Base-by-base conservation (phyloP, 345 rosid genomes). In the Nephelium lappaceum region DNA sequence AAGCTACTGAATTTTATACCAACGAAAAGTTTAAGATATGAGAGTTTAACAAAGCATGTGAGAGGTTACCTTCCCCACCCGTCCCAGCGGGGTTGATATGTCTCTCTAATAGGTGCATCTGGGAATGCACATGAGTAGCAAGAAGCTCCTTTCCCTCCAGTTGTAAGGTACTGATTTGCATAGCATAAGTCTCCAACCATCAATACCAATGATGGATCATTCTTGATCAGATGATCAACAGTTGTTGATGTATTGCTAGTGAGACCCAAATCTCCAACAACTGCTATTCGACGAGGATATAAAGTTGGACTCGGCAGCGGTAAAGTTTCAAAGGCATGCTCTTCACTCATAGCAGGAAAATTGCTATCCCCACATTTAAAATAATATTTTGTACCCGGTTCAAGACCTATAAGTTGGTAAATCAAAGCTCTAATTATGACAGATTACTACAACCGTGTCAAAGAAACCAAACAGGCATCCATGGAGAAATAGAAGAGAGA, bases 41-140 rank as follows among this genome's bases (percentile, higher is more conserved):
- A 39, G 36, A 39, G 21, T 73, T 73, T 62, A 63, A 11, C 36
- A 24, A 66, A 75, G n/a, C 18, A 18, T n/a, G n/a, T 15, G 77
- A 51, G 67, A 74, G 36, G 11, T 76, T 86, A 95, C 97, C 98
- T 91, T 87, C 98, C 97, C 98, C 98, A 89, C 5, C 91, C 95
- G 80, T 95, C 98, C 98, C 98, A 95, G 9, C 97, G 97, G 60
- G 97, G 98, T 79, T 95, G 98, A 89, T 88, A 92, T 4, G 94
- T 85, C 87, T 95, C 97, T 69, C 98, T 82, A 69, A 93, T 92
- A 8, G 95, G 94, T 31, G 97, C 87, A 85, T 87, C 80, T 0
- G 96, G 95, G 77, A 93, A 93, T 6, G 90, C 80, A 83, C 98
- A 89, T 3, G 94, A 89, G 88, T 80, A 94, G 79, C 93, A 91